A percentile compares a stretch with the other conserved stretches of the same genome.
Conservation (phyloP, 768 basidiomycete genomes). For the Termitomyces sp. region DNA sequence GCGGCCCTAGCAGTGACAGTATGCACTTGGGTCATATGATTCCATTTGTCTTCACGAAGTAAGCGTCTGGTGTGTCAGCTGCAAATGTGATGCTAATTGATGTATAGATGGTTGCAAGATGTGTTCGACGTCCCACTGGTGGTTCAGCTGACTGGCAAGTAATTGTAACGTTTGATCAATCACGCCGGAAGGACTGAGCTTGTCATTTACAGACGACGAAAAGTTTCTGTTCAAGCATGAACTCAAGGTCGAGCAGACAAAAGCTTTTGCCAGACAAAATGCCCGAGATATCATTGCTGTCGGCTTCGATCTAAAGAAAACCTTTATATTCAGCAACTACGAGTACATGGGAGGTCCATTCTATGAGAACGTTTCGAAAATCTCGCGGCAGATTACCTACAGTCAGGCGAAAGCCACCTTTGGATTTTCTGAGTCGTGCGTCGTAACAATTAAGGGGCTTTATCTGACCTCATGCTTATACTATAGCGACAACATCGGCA, state of each 20-base stretch:
- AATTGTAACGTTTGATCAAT: background rate
- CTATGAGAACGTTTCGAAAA: slow-evolving; percentile 90
- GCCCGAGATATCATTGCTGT: slow-evolving; percentile 97
- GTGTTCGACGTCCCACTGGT: slow-evolving; percentile 94
- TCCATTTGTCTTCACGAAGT: slow-evolving; percentile 97
- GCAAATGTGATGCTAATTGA: background rate
- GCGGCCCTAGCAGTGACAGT: slow-evolving; percentile 93
- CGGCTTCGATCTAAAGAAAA: slow-evolving; percentile 87
- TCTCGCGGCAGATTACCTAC: slow-evolving; percentile 89
- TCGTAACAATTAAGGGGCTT: slow-evolving; percentile 9
- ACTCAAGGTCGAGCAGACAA: slow-evolving; percentile 85
- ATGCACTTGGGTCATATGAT: slow-evolving; percentile 98
- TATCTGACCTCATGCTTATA: background rate
- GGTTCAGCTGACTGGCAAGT: slow-evolving; percentile 86
- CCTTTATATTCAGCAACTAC: slow-evolving; percentile 95
- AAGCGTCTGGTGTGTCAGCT: slow-evolving; percentile 21
- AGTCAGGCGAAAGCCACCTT: slow-evolving; percentile 94
- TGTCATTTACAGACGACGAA: slow-evolving; percentile 73
- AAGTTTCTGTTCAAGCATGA: slow-evolving; percentile 98
- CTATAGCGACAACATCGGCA: slow-evolving; percentile 92
- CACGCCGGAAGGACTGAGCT: background rate
- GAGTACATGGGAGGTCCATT: slow-evolving; percentile 88
- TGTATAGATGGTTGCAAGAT: slow-evolving; percentile 86
- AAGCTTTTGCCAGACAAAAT: slow-evolving; percentile 76
- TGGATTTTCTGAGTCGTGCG: slow-evolving; percentile 94